Evolutionary conservation across 2,329 filamentous ascomycete genomes (phyloP), one percentile per base, ranked within the genome.

Genomic region (Acrocalymma vagum): DNA sequence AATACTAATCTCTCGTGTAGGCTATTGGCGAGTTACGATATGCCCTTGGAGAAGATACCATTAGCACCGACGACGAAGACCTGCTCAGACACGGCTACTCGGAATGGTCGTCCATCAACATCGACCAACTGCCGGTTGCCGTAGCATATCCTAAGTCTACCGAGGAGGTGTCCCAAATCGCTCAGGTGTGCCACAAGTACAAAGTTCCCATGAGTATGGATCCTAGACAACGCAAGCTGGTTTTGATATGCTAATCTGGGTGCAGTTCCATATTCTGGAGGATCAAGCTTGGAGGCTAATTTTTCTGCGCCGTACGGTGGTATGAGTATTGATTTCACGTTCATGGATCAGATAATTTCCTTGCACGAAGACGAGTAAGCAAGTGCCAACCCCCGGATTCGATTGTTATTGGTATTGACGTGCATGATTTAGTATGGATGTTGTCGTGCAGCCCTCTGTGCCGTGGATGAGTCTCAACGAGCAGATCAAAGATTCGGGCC

Each of bases 401-500:
- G 9, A 14, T 9, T 9, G 14, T 8, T 18, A n/a, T 22, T 17
- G 17, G 17, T 11, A 39, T 58, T 69, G 44, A 67, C 51, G 15
- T 50, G 25, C 25, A 39, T 25, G 25, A 17, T 2, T 26, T 29
- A 80, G 67, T 65, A 90, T 96, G 88, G 92, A 96, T 58, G 79
- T 96, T 33, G 88, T 95, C 4, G 90, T 96, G 3, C 92, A 96
- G 67, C 92, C 92, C 3, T 88, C 88, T 6, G 86, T 96, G 8
- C 86, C 87, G n/a, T 96, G 91, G 91, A 91, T 95, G 80, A 84
- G 88, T 36, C 73, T 96, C 42, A 96, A 96, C 59, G 83, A 87
- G 51, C 78, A 84, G 32, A 84, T 88, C 60, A 82, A 87, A 69
- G 78, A 82, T 25, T 85, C 82, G 4, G 89, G 89, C 0, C 80